These are phyloP conservation scores for Ophiostoma sp. DNA, from an alignment of 2,329 filamentous ascomycete species.

Conservation along the genomic window DNA sequence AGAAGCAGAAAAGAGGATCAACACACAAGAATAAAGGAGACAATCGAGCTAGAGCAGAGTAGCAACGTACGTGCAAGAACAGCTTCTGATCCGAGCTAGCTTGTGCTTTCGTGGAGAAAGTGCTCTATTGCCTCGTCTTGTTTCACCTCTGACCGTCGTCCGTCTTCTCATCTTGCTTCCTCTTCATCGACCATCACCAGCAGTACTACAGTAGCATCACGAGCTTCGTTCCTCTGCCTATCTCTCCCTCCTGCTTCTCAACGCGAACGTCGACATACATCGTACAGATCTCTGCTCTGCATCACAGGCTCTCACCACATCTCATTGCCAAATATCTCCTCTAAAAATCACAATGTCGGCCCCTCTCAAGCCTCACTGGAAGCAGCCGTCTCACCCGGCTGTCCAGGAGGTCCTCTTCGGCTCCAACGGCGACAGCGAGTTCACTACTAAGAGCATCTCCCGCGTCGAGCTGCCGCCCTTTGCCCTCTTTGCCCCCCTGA, in stretches of 20 bases:
- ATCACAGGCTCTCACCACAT: neutral
- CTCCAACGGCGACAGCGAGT: slow-evolving; percentile 47
- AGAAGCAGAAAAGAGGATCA: neutral
- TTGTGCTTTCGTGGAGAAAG: slow-evolving; percentile 6
- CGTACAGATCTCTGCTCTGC: too few relatives aligned
- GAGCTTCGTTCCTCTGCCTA: neutral
- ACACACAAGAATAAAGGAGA: neutral
- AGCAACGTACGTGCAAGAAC: too few relatives aligned
- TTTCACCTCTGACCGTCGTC: neutral
- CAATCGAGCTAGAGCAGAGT: neutral
- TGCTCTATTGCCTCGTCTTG: neutral
- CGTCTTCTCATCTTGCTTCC: neutral
- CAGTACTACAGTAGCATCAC: too few relatives aligned
- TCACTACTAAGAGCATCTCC: slow-evolving; percentile 56
- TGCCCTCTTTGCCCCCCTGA: slow-evolving; percentile 60
- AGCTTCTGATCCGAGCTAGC: slow-evolving; percentile 11
- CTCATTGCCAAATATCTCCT: neutral
- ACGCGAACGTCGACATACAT: too few relatives aligned
- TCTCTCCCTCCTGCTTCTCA: neutral
- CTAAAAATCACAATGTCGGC: slow-evolving; percentile 38
- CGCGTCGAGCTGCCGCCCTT: slow-evolving; percentile 53
- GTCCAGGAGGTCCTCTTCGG: slow-evolving; percentile 51
- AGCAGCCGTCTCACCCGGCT: slow-evolving; percentile 54
- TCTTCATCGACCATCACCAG: too few relatives aligned
- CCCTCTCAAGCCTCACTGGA: slow-evolving; percentile 54